phyloP scores from a whole-genome alignment of 257 asterid species.

The Leptodermis oblonga region DNA sequence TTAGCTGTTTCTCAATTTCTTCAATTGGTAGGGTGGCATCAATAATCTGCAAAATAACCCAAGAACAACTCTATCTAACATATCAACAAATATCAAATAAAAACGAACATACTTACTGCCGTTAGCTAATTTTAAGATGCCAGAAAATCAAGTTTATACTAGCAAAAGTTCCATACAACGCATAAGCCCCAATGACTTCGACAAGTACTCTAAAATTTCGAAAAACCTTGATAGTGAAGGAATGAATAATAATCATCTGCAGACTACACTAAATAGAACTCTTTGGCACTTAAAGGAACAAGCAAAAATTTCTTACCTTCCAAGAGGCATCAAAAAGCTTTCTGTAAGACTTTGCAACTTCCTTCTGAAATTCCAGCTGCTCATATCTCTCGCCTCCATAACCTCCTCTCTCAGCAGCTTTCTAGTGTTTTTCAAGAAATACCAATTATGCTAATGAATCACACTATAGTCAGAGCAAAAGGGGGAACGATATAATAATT shows the following conservation, averaged over 20 bases:
- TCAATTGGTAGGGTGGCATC: conserved; percentile 73
- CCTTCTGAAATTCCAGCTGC: conserved; percentile 88
- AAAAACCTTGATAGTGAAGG: neutral
- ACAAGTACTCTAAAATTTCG: neutral
- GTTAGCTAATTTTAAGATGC: too few species aligned
- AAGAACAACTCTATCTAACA: too few species aligned
- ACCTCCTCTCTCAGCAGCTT: conserved; percentile 96
- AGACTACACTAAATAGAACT: neutral
- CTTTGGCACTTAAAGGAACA: neutral
- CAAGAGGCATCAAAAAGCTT: conserved; percentile 62
- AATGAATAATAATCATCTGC: neutral
- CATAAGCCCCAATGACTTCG: too few species aligned
- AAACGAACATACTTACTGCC: too few species aligned
- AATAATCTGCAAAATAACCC: conserved; percentile 40
- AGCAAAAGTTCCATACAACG: too few species aligned
- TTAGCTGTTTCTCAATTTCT: conserved; percentile 62
- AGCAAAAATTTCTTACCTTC: conserved; percentile 50
- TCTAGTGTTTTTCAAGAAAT: conserved; percentile 32
- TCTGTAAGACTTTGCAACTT: conserved; percentile 56
- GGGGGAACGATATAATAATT: neutral
- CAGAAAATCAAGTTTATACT: too few species aligned
- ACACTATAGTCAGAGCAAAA: neutral
- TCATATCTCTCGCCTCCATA: conserved; percentile 96
- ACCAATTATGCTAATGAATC: neutral
- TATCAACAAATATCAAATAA: too few species aligned